Percentiles rank a stretch among this genome's conserved stretches.
Conservation (phyloP, 2,329 filamentous ascomycete genomes). For the Botryotinia calthae region DNA sequence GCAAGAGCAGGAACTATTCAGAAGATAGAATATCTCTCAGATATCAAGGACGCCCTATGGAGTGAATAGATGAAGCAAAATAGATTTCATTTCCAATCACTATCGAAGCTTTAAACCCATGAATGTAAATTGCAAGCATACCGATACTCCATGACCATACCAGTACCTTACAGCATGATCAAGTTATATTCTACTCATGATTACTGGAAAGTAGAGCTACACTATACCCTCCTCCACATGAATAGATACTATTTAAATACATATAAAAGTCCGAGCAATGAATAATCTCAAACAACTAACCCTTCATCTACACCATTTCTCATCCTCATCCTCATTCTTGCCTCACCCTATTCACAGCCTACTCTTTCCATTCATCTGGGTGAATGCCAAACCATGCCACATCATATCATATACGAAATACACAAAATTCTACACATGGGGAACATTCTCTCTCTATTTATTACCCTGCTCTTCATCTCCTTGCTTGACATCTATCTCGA, state of each 20-base stretch:
- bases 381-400: background rate
- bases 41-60: background rate
- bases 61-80: background rate
- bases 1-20: no score
- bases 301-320: background rate
- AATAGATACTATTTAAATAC: background rate
- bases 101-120: background rate
- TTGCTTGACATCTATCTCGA: background rate
- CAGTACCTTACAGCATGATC: background rate
- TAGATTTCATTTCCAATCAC: background rate
- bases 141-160: background rate
- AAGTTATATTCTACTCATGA: background rate
- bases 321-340: background rate
- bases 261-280: background rate
- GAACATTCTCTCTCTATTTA: background rate
- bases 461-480: no score
- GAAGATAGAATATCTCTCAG: background rate
- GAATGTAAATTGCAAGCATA: background rate
- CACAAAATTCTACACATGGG: background rate
- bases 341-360: background rate
- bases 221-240: background rate
- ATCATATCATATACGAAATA: background rate
- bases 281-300: background rate
- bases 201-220: background rate
- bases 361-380: background rate